Evolutionary conservation across 2,329 filamentous ascomycete genomes (phyloP).

Genomic region (Hymenoscyphus linearis): DNA sequence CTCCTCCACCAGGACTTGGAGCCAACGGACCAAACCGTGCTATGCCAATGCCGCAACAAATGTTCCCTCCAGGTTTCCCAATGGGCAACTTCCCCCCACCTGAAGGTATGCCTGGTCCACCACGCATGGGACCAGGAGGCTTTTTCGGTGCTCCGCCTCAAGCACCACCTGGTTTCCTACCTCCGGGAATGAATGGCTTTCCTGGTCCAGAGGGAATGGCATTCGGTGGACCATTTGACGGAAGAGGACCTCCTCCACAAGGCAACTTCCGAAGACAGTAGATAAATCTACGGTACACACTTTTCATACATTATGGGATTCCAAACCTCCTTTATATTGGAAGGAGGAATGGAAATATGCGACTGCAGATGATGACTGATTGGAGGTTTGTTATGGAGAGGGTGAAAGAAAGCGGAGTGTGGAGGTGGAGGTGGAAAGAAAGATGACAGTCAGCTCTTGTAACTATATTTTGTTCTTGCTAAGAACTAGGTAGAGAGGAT

Average conservation of each 20-base stretch:
- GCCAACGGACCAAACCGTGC: slow-evolving; percentile 34
- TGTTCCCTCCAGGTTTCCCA: slow-evolving; percentile 59
- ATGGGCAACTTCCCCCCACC: slow-evolving; percentile 43
- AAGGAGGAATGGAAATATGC: not conserved
- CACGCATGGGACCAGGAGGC: slow-evolving; percentile 37
- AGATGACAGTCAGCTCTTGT: slow-evolving; percentile 5
- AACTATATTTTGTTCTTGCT: slow-evolving; percentile 5
- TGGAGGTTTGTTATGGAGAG: no score
- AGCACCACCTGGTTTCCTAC: slow-evolving; percentile 50
- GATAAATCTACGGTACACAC: slow-evolving; percentile 1
- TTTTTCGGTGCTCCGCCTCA: slow-evolving; percentile 30
- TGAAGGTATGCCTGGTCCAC: slow-evolving; percentile 46
- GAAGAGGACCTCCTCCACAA: slow-evolving; percentile 49
- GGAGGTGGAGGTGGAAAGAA: not conserved
- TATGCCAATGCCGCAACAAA: slow-evolving; percentile 48
- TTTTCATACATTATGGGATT: not conserved
- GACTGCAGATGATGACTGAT: no score
- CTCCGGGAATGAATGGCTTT: slow-evolving; percentile 51
- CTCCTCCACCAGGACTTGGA: slow-evolving; percentile 54
- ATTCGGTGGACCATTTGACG: slow-evolving; percentile 49
- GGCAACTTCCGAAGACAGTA: slow-evolving; percentile 39
- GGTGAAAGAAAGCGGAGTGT: not conserved
- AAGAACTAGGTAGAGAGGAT: not conserved
- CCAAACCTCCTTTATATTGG: not conserved
- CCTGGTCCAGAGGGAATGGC: slow-evolving; percentile 47